Conservation (phyloP, 1,284 basidiomycete species). For the Ceratobasidium sp. region DNA sequence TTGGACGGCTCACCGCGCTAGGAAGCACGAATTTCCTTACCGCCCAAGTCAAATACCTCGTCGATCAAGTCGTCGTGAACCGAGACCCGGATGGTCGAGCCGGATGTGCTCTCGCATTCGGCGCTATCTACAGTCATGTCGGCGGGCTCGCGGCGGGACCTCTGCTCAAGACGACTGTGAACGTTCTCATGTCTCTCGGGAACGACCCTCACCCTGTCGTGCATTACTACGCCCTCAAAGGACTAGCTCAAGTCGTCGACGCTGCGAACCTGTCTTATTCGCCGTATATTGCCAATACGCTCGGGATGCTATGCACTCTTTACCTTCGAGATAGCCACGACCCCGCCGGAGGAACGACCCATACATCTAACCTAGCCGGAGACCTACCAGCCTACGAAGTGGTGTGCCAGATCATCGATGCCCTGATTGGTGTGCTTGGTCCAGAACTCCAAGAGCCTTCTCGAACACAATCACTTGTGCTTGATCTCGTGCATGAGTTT, state of each 20-base stretch:
- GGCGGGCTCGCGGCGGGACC: slow-evolving; percentile 95
- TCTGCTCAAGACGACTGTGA: slow-evolving; percentile 94
- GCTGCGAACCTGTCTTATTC: slow-evolving; percentile 93
- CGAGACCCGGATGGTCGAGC: slow-evolving; percentile 93
- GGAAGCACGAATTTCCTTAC: slow-evolving; percentile 89
- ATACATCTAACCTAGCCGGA: slow-evolving; percentile 87
- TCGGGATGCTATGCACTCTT: slow-evolving; percentile 91
- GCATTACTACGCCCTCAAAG: slow-evolving; percentile 91
- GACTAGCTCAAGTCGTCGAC: slow-evolving; percentile 88
- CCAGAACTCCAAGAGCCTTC: slow-evolving; percentile 94
- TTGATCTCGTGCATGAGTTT: slow-evolving; percentile 89
- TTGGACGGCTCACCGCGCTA: slow-evolving; percentile 87
- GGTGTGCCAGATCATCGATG: slow-evolving; percentile 91
- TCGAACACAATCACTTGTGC: slow-evolving; percentile 81
- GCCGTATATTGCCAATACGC: slow-evolving; percentile 86
- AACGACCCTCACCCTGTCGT: slow-evolving; percentile 97
- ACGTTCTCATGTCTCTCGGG: slow-evolving; percentile 93
- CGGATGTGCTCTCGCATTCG: slow-evolving; percentile 93
- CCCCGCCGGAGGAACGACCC: slow-evolving; percentile 87
- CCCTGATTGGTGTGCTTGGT: slow-evolving; percentile 92
- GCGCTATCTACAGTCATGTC: slow-evolving; percentile 92
- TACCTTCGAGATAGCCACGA: slow-evolving; percentile 95
- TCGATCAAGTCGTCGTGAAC: slow-evolving; percentile 97
- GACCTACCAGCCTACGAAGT: slow-evolving; percentile 93
- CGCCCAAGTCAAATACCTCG: slow-evolving; percentile 88